Percentiles rank a stretch among this genome's conserved stretches.
phyloP scores from a whole-genome alignment of 768 basidiomycete genomes.

The Suillus weaverae region DNA sequence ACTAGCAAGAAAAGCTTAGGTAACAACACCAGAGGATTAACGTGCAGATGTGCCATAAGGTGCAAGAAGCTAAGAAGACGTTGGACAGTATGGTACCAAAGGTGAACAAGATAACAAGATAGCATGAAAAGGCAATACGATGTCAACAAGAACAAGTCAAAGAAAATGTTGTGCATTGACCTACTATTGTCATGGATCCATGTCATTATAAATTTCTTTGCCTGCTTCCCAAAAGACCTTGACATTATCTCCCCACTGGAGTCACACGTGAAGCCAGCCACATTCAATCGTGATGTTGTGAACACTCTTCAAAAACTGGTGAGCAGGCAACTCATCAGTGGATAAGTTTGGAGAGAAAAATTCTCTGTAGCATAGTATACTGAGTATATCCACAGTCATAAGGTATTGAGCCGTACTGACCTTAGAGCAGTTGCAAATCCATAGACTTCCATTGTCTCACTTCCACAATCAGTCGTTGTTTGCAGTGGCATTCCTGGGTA shows the following conservation, averaged over 20 bases:
- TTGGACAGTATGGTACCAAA: too few species aligned
- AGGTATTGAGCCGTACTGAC: constrained; percentile 11
- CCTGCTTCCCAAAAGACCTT: neutral
- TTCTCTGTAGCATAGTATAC: neutral
- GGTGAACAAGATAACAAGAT: too few species aligned
- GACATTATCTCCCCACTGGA: neutral
- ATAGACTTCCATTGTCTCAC: constrained; percentile 27
- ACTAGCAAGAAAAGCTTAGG: too few species aligned
- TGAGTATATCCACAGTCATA: too few species aligned
- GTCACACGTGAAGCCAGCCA: neutral
- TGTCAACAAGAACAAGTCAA: too few species aligned
- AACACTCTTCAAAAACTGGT: neutral
- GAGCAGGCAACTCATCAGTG: neutral
- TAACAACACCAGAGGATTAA: too few species aligned
- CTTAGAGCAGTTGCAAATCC: constrained; percentile 26
- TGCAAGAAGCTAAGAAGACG: too few species aligned
- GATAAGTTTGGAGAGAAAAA: neutral
- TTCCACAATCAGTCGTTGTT: constrained; percentile 33
- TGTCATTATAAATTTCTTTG: constrained; percentile 13
- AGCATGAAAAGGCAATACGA: too few species aligned
- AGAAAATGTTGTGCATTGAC: neutral
- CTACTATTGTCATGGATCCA: constrained; percentile 18
- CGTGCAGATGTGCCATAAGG: too few species aligned
- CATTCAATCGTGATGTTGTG: neutral
- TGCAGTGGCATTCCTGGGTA: constrained; percentile 33